Conservation (phyloP, 768 basidiomycete genomes). For the Rhodotorula paludigena region DNA sequence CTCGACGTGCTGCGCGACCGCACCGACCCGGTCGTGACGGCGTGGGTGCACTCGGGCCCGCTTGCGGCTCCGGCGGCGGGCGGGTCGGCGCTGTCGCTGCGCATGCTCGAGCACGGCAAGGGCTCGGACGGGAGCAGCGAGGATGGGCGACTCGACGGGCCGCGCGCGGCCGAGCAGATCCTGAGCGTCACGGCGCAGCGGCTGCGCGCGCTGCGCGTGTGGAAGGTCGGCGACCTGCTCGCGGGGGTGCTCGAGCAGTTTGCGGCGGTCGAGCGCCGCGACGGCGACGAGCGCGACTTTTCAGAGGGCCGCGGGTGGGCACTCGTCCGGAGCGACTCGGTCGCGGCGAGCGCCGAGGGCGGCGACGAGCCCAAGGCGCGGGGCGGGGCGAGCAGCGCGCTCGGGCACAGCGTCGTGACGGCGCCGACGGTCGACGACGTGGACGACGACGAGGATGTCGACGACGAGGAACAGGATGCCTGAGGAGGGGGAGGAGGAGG, state of each 20-base stretch:
- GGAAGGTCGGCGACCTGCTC: slow-evolving; percentile 32
- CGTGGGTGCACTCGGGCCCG: slow-evolving; percentile 6
- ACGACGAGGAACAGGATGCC: not conserved
- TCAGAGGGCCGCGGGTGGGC: not conserved
- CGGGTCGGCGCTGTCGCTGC: not conserved
- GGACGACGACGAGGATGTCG: not conserved
- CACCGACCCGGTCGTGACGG: not conserved
- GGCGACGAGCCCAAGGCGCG: not conserved
- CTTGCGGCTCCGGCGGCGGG: not conserved
- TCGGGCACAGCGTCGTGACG: no score
- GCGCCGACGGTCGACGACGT: not conserved
- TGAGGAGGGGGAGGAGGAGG: not conserved
- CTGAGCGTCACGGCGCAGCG: not conserved
- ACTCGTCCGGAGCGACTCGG: not conserved
- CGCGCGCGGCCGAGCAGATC: not conserved
- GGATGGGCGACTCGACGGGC: not conserved
- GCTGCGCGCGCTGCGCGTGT: slow-evolving; percentile 19
- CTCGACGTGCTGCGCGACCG: slow-evolving; percentile 28
- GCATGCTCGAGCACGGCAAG: not conserved
- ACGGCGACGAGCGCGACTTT: not conserved
- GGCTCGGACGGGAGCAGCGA: no score
- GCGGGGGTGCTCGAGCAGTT: slow-evolving; percentile 22
- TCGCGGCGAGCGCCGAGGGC: not conserved
- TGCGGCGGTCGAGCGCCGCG: slow-evolving; percentile 10
- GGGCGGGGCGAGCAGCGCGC: not conserved